A percentile compares a stretch with the other conserved stretches of the same genome.
Conservation (phyloP, 495 filamentous ascomycete species). For the Aspergillus conjunctus region DNA sequence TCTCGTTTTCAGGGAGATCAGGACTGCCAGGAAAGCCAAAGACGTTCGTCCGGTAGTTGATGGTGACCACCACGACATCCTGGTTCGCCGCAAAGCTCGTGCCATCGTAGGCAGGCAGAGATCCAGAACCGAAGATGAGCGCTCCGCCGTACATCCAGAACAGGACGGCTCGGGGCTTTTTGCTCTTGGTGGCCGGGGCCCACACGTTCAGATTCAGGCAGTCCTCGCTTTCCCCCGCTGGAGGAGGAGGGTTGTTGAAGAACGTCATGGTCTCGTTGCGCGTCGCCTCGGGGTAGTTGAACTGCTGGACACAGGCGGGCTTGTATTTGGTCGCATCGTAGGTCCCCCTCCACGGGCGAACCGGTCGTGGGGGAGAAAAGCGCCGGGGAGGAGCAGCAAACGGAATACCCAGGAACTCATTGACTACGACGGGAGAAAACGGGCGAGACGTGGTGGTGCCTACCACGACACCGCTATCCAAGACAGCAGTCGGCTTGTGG, state of each 20-base stretch:
- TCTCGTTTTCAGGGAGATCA: conserved; percentile 19
- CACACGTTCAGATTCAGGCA: conserved; percentile 51
- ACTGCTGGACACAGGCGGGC: conserved; percentile 44
- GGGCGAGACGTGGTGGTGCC: conserved; percentile 33
- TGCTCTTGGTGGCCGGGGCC: conserved; percentile 18
- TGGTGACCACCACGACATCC: conserved; percentile 31
- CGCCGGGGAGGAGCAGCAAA: conserved; percentile 37
- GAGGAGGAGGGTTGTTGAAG: conserved; percentile 12
- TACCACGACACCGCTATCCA: conserved; percentile 26
- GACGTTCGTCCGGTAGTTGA: conserved; percentile 38
- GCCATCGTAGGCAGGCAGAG: conserved; percentile 34
- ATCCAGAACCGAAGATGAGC: conserved; percentile 22
- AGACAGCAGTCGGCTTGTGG: conserved; percentile 27
- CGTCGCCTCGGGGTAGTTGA: conserved; percentile 19
- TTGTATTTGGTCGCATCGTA: conserved; percentile 34
- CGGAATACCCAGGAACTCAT: conserved; percentile 37
- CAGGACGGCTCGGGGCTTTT: conserved; percentile 28
- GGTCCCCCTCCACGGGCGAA: conserved; percentile 21
- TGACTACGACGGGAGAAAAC: conserved; percentile 24
- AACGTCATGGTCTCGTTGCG: conserved; percentile 7
- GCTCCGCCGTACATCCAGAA: conserved; percentile 34
- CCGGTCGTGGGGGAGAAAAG: conserved; percentile 39
- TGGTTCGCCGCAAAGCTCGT: conserved; percentile 31
- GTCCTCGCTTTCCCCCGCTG: conserved; percentile 39
- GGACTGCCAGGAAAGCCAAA: conserved; percentile 38